Evolutionary conservation across 768 basidiomycete genomes (phyloP), one percentile per base, ranked within the genome.

Genomic region (Tricholoma sp.): DNA sequence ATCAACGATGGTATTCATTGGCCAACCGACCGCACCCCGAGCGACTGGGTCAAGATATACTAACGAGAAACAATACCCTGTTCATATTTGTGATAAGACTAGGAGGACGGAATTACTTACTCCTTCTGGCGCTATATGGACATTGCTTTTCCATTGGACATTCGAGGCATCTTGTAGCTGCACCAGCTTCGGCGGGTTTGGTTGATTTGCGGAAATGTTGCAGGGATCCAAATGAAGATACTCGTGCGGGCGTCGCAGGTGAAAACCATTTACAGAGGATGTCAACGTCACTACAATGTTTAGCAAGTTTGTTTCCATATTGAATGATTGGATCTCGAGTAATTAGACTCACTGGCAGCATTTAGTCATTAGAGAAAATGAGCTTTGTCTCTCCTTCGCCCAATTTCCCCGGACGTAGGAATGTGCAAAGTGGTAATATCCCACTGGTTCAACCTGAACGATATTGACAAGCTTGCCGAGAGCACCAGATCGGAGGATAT

Each of bases 351-450:
- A 92, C 91, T 95, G 93, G 81, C 89, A 95, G 62, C 85, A 85
- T 75, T 95, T 95, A 16, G 91, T 88, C 86, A 95, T 84, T 52
- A 95, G 79, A 12, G 88, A 84, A 69, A 94, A 94, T 21, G 84
- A 86, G 62, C 88, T 88, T 5, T 78, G 73, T 2, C 73, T 70
- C 66, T 94, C 88, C 22, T 76, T 82, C 3, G 75, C 70, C 93
- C 93, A 95, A 67, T 86, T 86, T 27, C 82, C 93, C 32, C 93
- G 82, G 29, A 95, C 93, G 64, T 83, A 95, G 0, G 89, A 91
- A 69, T 95, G 93, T 1, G 92, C 89, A 70, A 94, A 94, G 69
- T 94, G 93, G 64, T 79, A 91, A 66, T 91, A 85, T 4, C 90
- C 92, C 0, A 93, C 84, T 0, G 93, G 93, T 65, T 95, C 93